Percentiles rank a stretch among this genome's conserved stretches.
These are phyloP conservation scores for Schwanniomyces pseudopolymorphus DNA, from an alignment of 805 yeast species.

Conservation along the genomic window DNA sequence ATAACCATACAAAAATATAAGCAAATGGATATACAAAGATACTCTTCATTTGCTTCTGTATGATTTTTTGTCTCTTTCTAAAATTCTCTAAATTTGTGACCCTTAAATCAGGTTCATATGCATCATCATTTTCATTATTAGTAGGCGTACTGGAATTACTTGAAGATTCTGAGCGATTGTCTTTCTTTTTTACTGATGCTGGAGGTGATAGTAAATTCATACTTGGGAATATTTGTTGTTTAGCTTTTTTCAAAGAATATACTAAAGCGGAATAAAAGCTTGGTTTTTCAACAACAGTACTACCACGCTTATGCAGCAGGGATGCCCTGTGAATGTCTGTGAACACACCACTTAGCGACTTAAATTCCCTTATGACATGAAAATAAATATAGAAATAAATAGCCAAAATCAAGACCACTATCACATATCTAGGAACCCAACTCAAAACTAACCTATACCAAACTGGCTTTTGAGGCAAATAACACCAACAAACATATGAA, in stretches of 20 bases:
- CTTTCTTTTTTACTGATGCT: constrained; percentile 1
- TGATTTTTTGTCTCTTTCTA: constrained; percentile 60
- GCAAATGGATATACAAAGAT: constrained; percentile 85
- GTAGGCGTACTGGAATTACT: background rate
- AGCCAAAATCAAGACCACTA: constrained; percentile 58
- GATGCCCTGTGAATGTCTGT: constrained; percentile 25
- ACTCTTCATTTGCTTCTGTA: constrained; percentile 74
- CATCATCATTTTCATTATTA: constrained; percentile 17
- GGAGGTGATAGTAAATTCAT: constrained; percentile 25
- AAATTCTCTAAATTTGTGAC: constrained; percentile 60
- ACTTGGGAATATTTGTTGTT: constrained; percentile 25
- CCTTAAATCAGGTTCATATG: constrained; percentile 46
- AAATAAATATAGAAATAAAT: constrained; percentile 71
- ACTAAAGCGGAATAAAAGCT: constrained; percentile 33
- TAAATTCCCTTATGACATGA: constrained; percentile 66
- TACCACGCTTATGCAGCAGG: background rate
- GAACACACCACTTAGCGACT: constrained; percentile 50
- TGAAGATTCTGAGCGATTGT: background rate
- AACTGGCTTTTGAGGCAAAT: constrained; percentile 65
- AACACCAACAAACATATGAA: constrained; percentile 74
- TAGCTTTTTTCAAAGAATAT: constrained; percentile 24
- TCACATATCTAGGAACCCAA: constrained; percentile 79
- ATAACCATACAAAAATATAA: constrained; percentile 76
- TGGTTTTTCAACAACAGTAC: constrained; percentile 18
- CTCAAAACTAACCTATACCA: constrained; percentile 75